A percentile compares a stretch with the other conserved stretches of the same genome.
These are phyloP conservation scores for Psilocybe tampanensis DNA, from an alignment of 768 basidiomycete species.

Conservation along the genomic window DNA sequence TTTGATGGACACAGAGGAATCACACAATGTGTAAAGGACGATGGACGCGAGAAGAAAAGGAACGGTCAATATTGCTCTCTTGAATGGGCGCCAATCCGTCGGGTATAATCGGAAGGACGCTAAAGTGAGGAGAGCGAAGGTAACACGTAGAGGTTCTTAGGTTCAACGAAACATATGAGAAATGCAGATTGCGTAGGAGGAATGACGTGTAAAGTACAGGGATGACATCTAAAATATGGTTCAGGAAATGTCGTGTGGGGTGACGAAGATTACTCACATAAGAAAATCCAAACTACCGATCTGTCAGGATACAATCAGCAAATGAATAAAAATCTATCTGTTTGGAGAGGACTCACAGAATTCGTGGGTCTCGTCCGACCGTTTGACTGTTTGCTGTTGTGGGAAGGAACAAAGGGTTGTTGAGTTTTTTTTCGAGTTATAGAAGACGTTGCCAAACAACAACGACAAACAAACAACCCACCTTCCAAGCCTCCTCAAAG, in stretches of 20 bases:
- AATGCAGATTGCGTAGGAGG: slow-evolving; percentile 12
- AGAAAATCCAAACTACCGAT: slow-evolving; percentile 34
- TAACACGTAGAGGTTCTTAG: not conserved
- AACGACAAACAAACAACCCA: slow-evolving; percentile 74
- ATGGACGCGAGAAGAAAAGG: slow-evolving; percentile 31
- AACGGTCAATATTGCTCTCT: slow-evolving; percentile 66
- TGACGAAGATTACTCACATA: slow-evolving; percentile 22
- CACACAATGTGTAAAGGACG: slow-evolving; percentile 42
- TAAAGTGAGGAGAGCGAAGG: slow-evolving; percentile 81
- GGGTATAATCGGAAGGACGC: slow-evolving; percentile 60
- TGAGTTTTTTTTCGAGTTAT: slow-evolving; percentile 33
- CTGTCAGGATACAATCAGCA: slow-evolving; percentile 28
- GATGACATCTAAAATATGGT: slow-evolving; percentile 18
- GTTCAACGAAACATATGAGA: slow-evolving; percentile 16
- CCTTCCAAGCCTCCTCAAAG: slow-evolving; percentile 99
- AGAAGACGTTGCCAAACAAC: slow-evolving; percentile 39
- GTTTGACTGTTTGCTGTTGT: slow-evolving; percentile 92
- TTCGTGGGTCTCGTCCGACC: slow-evolving; percentile 93
- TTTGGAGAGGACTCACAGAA: slow-evolving; percentile 68
- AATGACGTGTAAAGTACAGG: slow-evolving; percentile 17
- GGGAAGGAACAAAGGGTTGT: slow-evolving; percentile 36
- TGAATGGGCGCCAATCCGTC: slow-evolving; percentile 84
- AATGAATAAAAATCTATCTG: slow-evolving; percentile 2
- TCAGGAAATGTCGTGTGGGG: slow-evolving; percentile 1
- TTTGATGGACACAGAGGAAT: slow-evolving; percentile 18